A percentile compares a stretch with the other conserved stretches of the same genome.
Conservation (phyloP, 768 basidiomycete species). For the Naganishia friedmannii region DNA sequence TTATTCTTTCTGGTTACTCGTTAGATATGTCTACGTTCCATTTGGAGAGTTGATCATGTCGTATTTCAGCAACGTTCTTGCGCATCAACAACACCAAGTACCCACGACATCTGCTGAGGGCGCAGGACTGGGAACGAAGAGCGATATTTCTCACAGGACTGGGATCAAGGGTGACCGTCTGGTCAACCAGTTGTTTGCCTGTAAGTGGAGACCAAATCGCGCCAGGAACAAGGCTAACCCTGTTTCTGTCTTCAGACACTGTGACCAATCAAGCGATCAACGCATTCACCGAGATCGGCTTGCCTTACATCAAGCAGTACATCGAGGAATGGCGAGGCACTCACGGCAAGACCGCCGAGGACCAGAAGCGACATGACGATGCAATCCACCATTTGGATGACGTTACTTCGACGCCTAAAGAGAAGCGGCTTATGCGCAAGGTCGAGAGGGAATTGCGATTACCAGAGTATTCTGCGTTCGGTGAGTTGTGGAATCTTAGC, state of each 20-base stretch:
- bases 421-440: constrained; percentile 72
- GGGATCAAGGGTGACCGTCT: constrained; percentile 56
- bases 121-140: constrained; percentile 43
- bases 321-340: constrained; percentile 46
- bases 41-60: constrained; percentile 83
- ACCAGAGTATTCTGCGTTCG: constrained; percentile 75
- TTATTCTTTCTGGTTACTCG: constrained; percentile 15
- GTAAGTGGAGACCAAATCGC: constrained; percentile 28
- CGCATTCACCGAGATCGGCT: constrained; percentile 71
- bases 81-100: constrained; percentile 21
- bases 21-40: constrained; percentile 77
- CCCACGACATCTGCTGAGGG: constrained; percentile 46
- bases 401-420: constrained; percentile 47
- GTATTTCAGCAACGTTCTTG: constrained; percentile 44
- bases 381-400: constrained; percentile 11
- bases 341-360: constrained; percentile 2
- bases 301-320: constrained; percentile 72
- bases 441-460: constrained; percentile 73
- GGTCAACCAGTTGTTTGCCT: constrained; percentile 89
- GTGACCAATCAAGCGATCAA: constrained; percentile 58
- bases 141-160: constrained; percentile 32
- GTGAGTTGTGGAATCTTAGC: constrained; percentile 40
- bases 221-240: not conserved
- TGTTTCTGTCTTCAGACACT: constrained; percentile 53
- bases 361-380: constrained; percentile 9